Evolutionary conservation across 2,329 filamentous ascomycete species (phyloP), one percentile per base, ranked within the genome.

Genomic region (Monilinia fructicola): DNA sequence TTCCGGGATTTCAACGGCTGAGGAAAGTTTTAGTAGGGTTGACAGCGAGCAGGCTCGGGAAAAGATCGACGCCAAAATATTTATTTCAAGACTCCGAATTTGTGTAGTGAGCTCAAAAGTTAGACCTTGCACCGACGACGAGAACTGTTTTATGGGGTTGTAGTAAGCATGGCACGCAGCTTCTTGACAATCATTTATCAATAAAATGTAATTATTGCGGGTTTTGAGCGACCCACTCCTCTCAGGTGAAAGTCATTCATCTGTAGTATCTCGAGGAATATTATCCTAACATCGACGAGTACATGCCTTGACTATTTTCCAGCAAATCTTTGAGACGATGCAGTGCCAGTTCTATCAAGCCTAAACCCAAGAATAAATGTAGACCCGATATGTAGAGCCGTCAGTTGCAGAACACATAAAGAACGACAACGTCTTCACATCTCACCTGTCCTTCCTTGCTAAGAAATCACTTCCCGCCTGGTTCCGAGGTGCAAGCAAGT

Each of bases 111-210:
- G 31, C 28, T 16, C 54, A 60, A 14, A 38, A 14, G 2, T 23
- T 18, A 50, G 28, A 7, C 9, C 23, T n/a, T 38, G 28, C 6
- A 40, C 58, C 4, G 35, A 48, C 7, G 7, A 58, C n/a, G 18
- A 64, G 42, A 21, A 56, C 26, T 65, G 23, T 26, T 65, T 44
- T 40, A 28, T 60, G 54, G 40, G 63, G 23, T 50, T 59, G 26
- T 60, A 44, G 6, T 31, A 9, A 9, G 35, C 12, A 46, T 14
- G 11, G 26, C 26, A 46, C 23, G 50, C 7, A 3, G 38, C 14
- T 50, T 12, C 52, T 44, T 21, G 16, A 12, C 18, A 9, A 44
- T 18, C 31, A 18, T 23, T 1, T 28, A 35, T 48, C 48, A 12
- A 2, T 7, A 26, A 40, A n/a, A 38, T 58, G 28, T 42, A 10